Evolutionary conservation across 148 eudicot genomes (phyloP), one percentile per base, ranked within the genome.

Genomic region (Arbutus unedo): DNA sequence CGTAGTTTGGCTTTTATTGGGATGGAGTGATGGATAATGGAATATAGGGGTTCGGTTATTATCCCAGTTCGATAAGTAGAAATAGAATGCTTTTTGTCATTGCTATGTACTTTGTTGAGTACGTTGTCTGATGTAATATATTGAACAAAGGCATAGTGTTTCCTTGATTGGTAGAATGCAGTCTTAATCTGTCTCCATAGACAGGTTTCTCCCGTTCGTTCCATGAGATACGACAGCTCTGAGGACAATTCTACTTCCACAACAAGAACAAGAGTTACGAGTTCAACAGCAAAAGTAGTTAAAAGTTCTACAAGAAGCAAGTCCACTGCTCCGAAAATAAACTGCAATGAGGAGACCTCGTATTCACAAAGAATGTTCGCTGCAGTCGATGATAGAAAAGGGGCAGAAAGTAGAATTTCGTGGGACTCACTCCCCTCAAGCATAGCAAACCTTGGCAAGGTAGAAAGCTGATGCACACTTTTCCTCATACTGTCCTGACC

Each of bases 181-280:
- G 80, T 31, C 81, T 82, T 79, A 51, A 41, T 64, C 25, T 76
- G 6, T 79, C 64, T 56, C 60, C 44, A 25, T 87, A n/a, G 59
- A 85, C 86, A 90, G 92, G 89, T 54, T 76, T 90, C 92, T 56
- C 89, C 92, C 9, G 76, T 81, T 84, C 90, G 84, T 81, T 76
- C 82, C 25, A 82, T 43, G 60, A 86, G 85, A 70, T 83, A 74
- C 4, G 90, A 86, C 43, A 88, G 87, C 84, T 90, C 89, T 13
- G 92, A 90, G 77, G 89, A 88, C 77, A 86, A 79, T 66, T 78
- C 79, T 49, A 79, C 81, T 49, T 84, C 84, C 7, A 59, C 59
- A 70, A 68, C 83, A 81, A 79, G 84, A 80, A 88, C 85, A 75
- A 81, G 87, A 87, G 77, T 31, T 48, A 4, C 43, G n/a, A 55